Evolutionary conservation across 306 rosid species (phyloP).

Genomic region (Trifolium dubium): DNA sequence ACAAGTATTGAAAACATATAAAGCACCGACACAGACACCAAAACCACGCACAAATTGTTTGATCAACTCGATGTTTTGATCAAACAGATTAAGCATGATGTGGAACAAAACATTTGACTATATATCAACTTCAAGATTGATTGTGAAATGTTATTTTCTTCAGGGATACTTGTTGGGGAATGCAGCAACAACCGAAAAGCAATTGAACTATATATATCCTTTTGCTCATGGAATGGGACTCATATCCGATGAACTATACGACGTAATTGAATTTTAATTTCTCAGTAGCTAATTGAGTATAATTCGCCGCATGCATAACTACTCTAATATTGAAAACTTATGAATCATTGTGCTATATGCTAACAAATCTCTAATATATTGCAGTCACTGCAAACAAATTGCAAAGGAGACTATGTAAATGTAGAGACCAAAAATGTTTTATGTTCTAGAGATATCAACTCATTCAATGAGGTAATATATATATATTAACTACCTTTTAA

Average conservation of each 20-base stretch:
- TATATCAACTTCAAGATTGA: neutral
- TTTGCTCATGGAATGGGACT: constrained; percentile 68
- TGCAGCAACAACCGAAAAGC: constrained; percentile 25
- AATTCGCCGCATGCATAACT: too few relatives aligned
- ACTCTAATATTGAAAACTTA: neutral
- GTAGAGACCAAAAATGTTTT: constrained; percentile 41
- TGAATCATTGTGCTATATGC: neutral
- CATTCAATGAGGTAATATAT: constrained; percentile 35
- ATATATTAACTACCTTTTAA: too few relatives aligned
- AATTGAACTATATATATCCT: constrained; percentile 10
- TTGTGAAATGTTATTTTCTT: neutral
- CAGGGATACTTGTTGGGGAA: constrained; percentile 75
- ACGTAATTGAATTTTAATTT: constrained; percentile 40
- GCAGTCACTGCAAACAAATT: constrained; percentile 56
- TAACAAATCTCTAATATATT: neutral
- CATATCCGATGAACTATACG: constrained; percentile 63
- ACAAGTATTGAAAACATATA: neutral
- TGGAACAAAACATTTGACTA: neutral
- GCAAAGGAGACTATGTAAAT: constrained; percentile 50
- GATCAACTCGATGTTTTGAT: neutral
- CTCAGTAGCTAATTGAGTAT: constrained; percentile 4
- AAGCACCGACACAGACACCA: neutral
- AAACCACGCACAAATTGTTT: neutral
- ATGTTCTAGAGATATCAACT: constrained; percentile 44
- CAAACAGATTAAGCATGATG: neutral